Evolutionary conservation across 352 stramenopile species (phyloP).

Genomic region (Peronospora destructor): DNA sequence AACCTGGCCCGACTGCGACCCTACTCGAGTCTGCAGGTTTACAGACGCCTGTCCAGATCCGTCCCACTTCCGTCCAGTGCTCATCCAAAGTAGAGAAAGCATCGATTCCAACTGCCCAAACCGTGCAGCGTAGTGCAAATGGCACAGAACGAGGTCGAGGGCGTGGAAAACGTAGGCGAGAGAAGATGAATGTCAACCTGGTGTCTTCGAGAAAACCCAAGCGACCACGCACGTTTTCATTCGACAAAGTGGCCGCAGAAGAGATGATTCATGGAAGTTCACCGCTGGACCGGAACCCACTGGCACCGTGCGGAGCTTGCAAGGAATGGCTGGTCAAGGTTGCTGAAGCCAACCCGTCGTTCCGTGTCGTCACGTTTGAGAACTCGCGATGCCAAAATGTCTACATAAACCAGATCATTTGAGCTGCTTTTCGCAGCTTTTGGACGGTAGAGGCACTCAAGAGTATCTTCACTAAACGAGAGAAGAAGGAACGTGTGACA

Average conservation of each 20-base stretch:
- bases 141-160: slow-evolving; percentile 6
- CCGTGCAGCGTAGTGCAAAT: background rate
- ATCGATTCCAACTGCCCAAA: slow-evolving; percentile 1
- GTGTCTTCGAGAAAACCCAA: slow-evolving; percentile 61
- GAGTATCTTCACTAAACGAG: no score
- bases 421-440: background rate
- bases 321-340: slow-evolving; percentile 99
- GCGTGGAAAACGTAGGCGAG: slow-evolving; percentile 20
- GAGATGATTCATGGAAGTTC: slow-evolving; percentile 28
- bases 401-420: slow-evolving; percentile 87
- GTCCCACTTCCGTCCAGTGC: slow-evolving; percentile 10
- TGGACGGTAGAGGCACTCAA: background rate
- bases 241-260: slow-evolving; percentile 60
- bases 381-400: slow-evolving; percentile 90
- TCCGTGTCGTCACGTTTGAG: slow-evolving; percentile 96
- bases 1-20: background rate
- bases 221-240: slow-evolving; percentile 74
- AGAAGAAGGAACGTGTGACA: no score
- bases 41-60: slow-evolving; percentile 17
- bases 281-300: slow-evolving; percentile 88
- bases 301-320: slow-evolving; percentile 96
- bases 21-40: slow-evolving; percentile 2
- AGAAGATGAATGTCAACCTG: slow-evolving; percentile 28
- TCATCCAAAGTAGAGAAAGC: slow-evolving; percentile 5
- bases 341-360: slow-evolving; percentile 94